Evolutionary conservation across 2,329 filamentous ascomycete species (phyloP), one percentile per base, ranked within the genome.

Genomic region (Colletotrichum karsti): DNA sequence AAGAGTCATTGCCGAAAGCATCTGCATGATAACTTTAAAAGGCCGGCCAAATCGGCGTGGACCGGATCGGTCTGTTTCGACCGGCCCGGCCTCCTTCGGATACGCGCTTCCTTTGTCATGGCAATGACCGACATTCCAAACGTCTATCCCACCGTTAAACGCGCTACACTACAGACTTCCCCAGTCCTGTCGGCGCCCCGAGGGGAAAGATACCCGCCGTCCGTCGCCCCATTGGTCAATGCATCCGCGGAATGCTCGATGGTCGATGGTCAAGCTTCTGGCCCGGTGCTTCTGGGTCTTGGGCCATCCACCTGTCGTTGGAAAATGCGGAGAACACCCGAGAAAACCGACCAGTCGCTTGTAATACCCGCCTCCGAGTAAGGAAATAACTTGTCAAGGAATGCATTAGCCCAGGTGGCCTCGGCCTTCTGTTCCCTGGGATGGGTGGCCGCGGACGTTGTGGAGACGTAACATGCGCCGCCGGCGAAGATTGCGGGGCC

Each of bases 331-430:
- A 56, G 64, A 67, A 67, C 42, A 28, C 63, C 60, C 51, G 60
- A 22, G 30, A 39, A 37, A 30, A 46, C 46, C 42, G 24, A 44
- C 22, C 20, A 33, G 33, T 33, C 44, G 20, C n/a, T 28, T 22
- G 22, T 42, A 4, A 35, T 30, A 26, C n/a, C 39, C 28, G 41
- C 35, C 13, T 33, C 46, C 18, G 37, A 65, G 53, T 51, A 33
- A 41, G 65, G 60, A 20, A 68, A 68, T 42, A 24, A 68, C 18
- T 53, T 48, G 30, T 48, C 65, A 68, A 65, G 18, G 8, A 33
- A 33, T 68, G 53, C 60, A 65, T 68, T 58, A 54, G 46, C 35
- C 22, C 15, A 15, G 10, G 33, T 44, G 24, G 46, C 41, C 28
- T 54, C 7, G 20, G 18, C 7, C 37, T 59, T 51, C 46, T 51